Percentiles rank a stretch among this genome's conserved stretches.
These are phyloP conservation scores for Coprinopsis strossmayeri DNA, from an alignment of 768 basidiomycete genomes.

Conservation along the genomic window DNA sequence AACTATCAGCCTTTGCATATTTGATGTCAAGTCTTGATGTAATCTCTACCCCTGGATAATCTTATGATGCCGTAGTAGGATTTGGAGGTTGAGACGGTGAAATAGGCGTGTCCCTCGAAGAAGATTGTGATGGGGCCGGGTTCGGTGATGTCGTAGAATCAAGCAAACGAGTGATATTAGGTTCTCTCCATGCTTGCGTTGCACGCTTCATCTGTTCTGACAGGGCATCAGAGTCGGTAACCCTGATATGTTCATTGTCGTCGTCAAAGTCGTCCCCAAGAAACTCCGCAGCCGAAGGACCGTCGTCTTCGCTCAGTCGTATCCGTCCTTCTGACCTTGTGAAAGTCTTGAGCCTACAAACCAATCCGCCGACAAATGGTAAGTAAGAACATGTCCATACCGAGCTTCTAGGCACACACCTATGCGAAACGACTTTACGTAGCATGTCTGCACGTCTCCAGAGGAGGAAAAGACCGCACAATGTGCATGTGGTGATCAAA, in stretches of 20 bases:
- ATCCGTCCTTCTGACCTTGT: constrained; percentile 49
- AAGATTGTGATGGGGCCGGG: not conserved
- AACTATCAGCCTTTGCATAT: no score
- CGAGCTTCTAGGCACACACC: not conserved
- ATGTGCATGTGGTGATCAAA: constrained; percentile 50
- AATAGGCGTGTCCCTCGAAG: no score
- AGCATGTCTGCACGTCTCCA: constrained; percentile 56
- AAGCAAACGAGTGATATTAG: constrained; percentile 12
- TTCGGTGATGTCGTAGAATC: not conserved
- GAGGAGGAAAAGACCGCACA: constrained; percentile 52
- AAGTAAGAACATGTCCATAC: not conserved
- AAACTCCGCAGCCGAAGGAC: constrained; percentile 64
- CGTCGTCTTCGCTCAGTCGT: constrained; percentile 64
- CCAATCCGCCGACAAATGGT: no score
- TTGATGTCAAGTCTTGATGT: no score
- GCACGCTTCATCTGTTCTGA: constrained; percentile 21
- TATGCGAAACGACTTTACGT: constrained; percentile 41
- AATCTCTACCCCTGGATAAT: no score
- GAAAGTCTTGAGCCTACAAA: constrained; percentile 54
- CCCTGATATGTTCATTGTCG: constrained; percentile 21
- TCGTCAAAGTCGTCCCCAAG: constrained; percentile 56
- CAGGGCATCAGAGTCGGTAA: constrained; percentile 21
- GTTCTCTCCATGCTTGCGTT: constrained; percentile 22
- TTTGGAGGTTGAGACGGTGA: no score
- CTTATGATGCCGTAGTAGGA: no score